Evolutionary conservation across 805 yeast species (phyloP).

Genomic region (Myxozyma sirexii): DNA sequence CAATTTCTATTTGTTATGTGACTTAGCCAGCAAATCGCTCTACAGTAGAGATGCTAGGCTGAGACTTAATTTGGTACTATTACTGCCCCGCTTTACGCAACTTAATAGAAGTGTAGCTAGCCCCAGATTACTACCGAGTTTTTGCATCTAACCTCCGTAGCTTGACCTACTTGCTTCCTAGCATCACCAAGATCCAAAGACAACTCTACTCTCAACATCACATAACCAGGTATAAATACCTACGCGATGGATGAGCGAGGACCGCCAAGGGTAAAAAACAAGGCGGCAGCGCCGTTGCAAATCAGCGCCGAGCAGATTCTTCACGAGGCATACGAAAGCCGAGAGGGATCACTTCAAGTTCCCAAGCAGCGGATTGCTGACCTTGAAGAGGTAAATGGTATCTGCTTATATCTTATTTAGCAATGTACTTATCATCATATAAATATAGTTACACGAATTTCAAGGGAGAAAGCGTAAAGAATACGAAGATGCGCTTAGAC

Average conservation of each 20-base stretch:
- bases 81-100: too few species aligned
- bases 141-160: too few species aligned
- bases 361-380: conserved; percentile 60
- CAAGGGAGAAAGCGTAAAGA: conserved; percentile 79
- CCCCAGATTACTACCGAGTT: too few species aligned
- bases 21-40: too few species aligned
- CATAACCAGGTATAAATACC: not conserved
- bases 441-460: conserved; percentile 54
- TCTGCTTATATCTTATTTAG: too few species aligned
- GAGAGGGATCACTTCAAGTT: conserved; percentile 47
- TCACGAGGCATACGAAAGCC: conserved; percentile 60
- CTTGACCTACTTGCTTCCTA: too few species aligned
- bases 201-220: conserved; percentile 21
- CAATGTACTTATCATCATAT: not conserved
- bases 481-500: conserved; percentile 81
- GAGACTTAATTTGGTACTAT: too few species aligned
- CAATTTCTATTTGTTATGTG: too few species aligned
- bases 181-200: too few species aligned
- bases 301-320: conserved; percentile 67
- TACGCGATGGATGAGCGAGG: conserved; percentile 29
- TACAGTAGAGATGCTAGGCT: too few species aligned
- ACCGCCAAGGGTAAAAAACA: conserved; percentile 44
- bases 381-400: conserved; percentile 71
- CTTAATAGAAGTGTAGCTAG: too few species aligned
- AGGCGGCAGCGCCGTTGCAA: conserved; percentile 55